Base-by-base conservation (phyloP, 139 green algal species). In the Closterium sp. region DNA sequence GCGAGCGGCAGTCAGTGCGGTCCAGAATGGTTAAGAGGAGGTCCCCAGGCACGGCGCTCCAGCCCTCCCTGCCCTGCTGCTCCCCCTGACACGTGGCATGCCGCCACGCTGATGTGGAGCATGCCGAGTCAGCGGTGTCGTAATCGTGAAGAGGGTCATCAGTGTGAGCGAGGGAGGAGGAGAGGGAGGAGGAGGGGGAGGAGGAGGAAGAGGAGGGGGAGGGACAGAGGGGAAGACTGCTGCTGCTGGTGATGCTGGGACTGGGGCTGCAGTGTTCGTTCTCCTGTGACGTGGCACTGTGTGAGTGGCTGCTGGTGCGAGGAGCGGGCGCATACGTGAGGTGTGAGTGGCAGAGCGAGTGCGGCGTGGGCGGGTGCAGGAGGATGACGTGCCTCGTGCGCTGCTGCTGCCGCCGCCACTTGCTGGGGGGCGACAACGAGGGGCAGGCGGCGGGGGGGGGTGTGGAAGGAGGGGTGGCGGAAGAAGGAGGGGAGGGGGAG, bases 21-120 rank as follows among this genome's bases (percentile, higher is more conserved):
- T 93, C 76, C 33, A 93, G 32, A 28, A 93, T 31, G n/a, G 30
- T 31, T 88, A 85, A 2, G 2, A 93, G 88, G 30, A 93, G 10
- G 55, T 93, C 91, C 64, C 12, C 28, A 10, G 91, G 91, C 23
- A 93, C 19, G 33, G 85, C 91, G 28, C 8, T 23, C 91, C 91
- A 93, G 28, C 28, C 34, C 34, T 25, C 43, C 12, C 55, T 19
- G 55, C 1, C 4, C 4, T 76, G 55, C 55, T 76, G 55, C 55
- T 76, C 16, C 16, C 16, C 55, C 9, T 76, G 55, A 76, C 55
- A 76, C 55, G 55, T 76, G 55, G 55, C 55, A 76, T 76, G 55
- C 16, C 55, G 55, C 55, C 55, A 76, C 16, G 55, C 55, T 76
- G 55, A 19, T 19, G n/a, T n/a, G n/a, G 55, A 76, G 55, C 55